These are phyloP conservation scores for Bruguiera hainesii DNA, from an alignment of 441 rosid species.

Conservation along the genomic window DNA sequence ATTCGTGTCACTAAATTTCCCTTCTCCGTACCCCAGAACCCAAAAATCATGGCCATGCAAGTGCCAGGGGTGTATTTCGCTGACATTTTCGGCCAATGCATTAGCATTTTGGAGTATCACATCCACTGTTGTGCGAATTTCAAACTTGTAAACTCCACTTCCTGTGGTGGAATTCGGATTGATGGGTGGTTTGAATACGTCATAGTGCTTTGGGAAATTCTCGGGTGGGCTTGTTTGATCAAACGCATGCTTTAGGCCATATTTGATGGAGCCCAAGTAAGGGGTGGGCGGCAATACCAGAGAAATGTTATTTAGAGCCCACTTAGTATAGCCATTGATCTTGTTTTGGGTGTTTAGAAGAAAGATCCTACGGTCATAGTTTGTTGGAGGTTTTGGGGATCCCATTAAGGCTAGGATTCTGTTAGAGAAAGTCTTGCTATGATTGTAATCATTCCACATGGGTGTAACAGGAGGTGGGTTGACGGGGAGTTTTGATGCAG, in stretches of 20 bases:
- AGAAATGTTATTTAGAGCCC: constrained; percentile 79
- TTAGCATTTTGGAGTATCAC: constrained; percentile 74
- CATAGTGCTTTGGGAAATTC: constrained; percentile 36
- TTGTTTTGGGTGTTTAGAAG: constrained; percentile 71
- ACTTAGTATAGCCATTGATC: constrained; percentile 43
- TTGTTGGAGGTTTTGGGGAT: constrained; percentile 41
- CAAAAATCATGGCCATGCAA: constrained; percentile 85
- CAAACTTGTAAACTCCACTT: constrained; percentile 46
- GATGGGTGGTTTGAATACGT: constrained; percentile 40
- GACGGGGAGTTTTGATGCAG: constrained; percentile 33
- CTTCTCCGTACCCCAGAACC: constrained; percentile 75
- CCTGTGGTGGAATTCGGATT: constrained; percentile 48
- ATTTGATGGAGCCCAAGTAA: constrained; percentile 64
- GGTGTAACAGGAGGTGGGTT: constrained; percentile 60
- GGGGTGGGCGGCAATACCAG: constrained; percentile 58
- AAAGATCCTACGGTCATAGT: constrained; percentile 32
- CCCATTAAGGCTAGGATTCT: constrained; percentile 33
- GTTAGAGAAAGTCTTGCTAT: constrained; percentile 43
- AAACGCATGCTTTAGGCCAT: constrained; percentile 33
- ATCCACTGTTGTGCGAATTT: constrained; percentile 46
- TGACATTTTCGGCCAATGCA: constrained; percentile 25
- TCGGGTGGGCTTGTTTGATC: constrained; percentile 42
- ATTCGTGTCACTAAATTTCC: constrained; percentile 30
- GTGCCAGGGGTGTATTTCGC: constrained; percentile 88
- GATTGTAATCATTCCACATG: constrained; percentile 51